Evolutionary conservation across 495 filamentous ascomycete genomes (phyloP), one percentile per base, ranked within the genome.

Genomic region (Penicillium canescens): DNA sequence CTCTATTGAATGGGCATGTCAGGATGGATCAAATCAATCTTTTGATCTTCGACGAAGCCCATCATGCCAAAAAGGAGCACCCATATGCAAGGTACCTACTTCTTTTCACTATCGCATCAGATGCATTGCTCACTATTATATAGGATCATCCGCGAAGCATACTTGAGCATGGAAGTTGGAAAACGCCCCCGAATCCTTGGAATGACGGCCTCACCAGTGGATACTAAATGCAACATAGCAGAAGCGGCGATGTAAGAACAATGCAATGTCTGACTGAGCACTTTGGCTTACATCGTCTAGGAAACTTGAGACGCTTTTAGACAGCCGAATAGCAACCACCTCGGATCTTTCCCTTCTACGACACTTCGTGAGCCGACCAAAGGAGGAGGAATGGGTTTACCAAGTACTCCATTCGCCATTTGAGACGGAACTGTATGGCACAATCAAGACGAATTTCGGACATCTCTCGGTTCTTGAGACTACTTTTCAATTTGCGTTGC

Each of bases 131-230:
- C 46, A 67, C 34, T 37, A 4, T 33, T 21, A 18, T 24, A 10
- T 48, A 83, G 82, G 24, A 96, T 98, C 51, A 90, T 98, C 63
- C 90, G 88, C 58, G 90, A 97, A 35, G 90, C 87, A 53, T 98
- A 97, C 59, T 50, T 82, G 28, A 64, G 71, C 31, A 69, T 74
- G 13, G 63, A 72, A 65, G 40, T 55, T 1, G 60, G 68, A 1
- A 75, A 70, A 16, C 79, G 84, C 2, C 95, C 94, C 12, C 87
- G 87, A 50, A 85, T 99, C 20, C 89, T 99, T 61, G 94, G 93
- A 14, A 96, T 99, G 93, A 99, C 94, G 8, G 94, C 94, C 13
- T 97, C 93, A 9, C 94, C 94, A 2, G 86, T 98, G n/a, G 93
- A 98, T 74, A 84, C 87, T 3, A 86, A 88, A 58, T 77, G 79